These are phyloP conservation scores for Penicillium subrubescens DNA, from an alignment of 495 filamentous ascomycete species.

Conservation along the genomic window DNA sequence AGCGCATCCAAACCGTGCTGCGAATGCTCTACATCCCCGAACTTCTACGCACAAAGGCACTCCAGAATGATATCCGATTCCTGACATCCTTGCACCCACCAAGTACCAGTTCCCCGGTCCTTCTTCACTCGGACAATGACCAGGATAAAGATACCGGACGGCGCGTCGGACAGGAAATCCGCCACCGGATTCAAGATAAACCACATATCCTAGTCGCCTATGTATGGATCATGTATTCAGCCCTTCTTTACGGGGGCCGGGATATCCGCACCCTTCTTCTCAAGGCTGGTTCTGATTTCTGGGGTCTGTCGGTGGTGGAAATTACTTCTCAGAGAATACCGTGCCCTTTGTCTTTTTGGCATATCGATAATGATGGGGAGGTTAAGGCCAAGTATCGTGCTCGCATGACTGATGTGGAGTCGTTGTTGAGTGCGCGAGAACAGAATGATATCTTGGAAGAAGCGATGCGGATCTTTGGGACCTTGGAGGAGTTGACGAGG, in stretches of 20 bases:
- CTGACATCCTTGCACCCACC: not conserved
- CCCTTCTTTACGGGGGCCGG: conserved; percentile 59
- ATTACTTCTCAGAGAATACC: conserved; percentile 30
- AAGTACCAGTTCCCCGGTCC: not conserved
- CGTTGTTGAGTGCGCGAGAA: conserved; percentile 42
- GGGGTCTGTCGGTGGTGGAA: conserved; percentile 29
- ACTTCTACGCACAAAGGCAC: conserved; percentile 9
- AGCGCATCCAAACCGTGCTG: conserved; percentile 11
- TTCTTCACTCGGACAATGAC: not conserved
- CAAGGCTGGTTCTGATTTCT: conserved; percentile 47
- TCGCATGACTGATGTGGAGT: conserved; percentile 39
- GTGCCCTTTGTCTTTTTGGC: conserved; percentile 30
- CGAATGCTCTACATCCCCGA: conserved; percentile 18
- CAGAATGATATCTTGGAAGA: conserved; percentile 51
- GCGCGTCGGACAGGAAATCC: conserved; percentile 10
- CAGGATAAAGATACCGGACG: not conserved
- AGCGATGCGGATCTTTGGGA: conserved; percentile 44
- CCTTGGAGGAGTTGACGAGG: conserved; percentile 14
- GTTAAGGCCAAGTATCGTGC: conserved; percentile 26
- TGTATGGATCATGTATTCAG: conserved; percentile 62
- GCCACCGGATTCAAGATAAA: conserved; percentile 25
- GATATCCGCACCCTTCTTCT: conserved; percentile 50
- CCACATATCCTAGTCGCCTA: conserved; percentile 60
- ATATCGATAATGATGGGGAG: conserved; percentile 20
- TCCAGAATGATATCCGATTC: conserved; percentile 17